phyloP scores from a whole-genome alignment of 2,329 filamentous ascomycete genomes.

The Neopestalotiopsis sp. region DNA sequence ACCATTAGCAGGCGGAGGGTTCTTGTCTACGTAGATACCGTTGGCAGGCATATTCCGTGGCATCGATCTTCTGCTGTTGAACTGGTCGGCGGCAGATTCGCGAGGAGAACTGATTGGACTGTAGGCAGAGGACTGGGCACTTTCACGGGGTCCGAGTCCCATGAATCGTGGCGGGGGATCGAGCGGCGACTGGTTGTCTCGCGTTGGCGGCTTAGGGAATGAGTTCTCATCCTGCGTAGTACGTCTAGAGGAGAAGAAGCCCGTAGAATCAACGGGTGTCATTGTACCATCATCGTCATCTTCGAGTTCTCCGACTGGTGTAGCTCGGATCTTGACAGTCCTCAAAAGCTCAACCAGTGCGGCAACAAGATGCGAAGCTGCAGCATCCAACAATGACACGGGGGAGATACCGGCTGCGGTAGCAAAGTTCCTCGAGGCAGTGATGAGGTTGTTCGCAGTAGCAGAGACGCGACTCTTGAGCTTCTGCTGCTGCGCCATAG shows the following conservation, averaged over 20 bases:
- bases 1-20: constrained; percentile 41
- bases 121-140: constrained; percentile 75
- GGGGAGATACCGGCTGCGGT: constrained; percentile 84
- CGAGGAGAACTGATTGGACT: constrained; percentile 75
- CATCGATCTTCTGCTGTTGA: constrained; percentile 26
- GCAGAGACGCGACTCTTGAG: constrained; percentile 85
- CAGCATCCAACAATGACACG: constrained; percentile 91
- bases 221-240: constrained; percentile 44
- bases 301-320: constrained; percentile 76
- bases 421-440: constrained; percentile 90
- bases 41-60: constrained; percentile 32
- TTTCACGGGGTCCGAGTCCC: constrained; percentile 63
- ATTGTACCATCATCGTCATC: constrained; percentile 74
- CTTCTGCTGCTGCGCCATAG: constrained; percentile 66
- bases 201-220: constrained; percentile 35
- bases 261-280: constrained; percentile 70
- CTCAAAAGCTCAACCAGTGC: constrained; percentile 87
- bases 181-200: constrained; percentile 45
- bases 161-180: constrained; percentile 63
- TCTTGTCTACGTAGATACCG: constrained; percentile 42
- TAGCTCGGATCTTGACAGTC: constrained; percentile 81
- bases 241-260: constrained; percentile 67
- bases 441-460: constrained; percentile 95
- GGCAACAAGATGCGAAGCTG: constrained; percentile 86
- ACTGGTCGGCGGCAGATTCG: constrained; percentile 55